These are phyloP conservation scores for Gonapodya prolifera DNA, from an alignment of 192 early-diverging fungal genomes.

Conservation along the genomic window DNA sequence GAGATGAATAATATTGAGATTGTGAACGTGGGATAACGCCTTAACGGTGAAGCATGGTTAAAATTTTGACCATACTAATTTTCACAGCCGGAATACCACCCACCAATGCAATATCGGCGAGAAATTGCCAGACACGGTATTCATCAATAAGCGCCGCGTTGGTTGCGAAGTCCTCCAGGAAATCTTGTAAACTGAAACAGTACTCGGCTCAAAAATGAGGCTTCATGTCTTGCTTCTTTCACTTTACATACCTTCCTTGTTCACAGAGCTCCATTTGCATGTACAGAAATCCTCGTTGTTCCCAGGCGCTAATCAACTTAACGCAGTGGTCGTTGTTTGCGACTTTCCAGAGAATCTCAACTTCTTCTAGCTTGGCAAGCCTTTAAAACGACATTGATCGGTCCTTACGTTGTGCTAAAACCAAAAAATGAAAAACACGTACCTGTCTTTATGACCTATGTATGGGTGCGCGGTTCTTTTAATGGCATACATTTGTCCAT, in stretches of 20 bases:
- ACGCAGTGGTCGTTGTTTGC: slow-evolving; percentile 45
- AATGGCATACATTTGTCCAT: slow-evolving; percentile 60
- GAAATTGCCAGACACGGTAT: background rate
- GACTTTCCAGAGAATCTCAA: slow-evolving; percentile 61
- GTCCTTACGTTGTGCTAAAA: background rate
- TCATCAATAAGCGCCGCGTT: background rate
- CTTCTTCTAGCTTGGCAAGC: slow-evolving; percentile 61
- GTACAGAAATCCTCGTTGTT: slow-evolving; percentile 75
- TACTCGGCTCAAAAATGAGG: background rate
- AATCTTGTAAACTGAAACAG: background rate
- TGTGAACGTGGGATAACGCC: background rate
- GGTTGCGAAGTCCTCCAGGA: background rate
- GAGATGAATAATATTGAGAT: background rate
- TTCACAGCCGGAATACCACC: background rate
- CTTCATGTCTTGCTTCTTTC: no score
- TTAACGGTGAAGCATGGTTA: background rate
- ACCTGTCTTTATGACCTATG: slow-evolving; percentile 55
- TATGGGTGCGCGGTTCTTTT: slow-evolving; percentile 65
- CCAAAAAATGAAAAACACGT: slow-evolving; percentile 2
- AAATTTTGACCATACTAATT: background rate
- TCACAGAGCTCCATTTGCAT: slow-evolving; percentile 82
- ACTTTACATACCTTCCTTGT: slow-evolving; percentile 47
- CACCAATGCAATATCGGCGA: background rate
- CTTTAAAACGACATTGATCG: slow-evolving; percentile 15
- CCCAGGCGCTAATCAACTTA: slow-evolving; percentile 73